These are phyloP conservation scores for Asterionellopsis glacialis DNA, from an alignment of 108 stramenopile species.

Conservation along the genomic window DNA sequence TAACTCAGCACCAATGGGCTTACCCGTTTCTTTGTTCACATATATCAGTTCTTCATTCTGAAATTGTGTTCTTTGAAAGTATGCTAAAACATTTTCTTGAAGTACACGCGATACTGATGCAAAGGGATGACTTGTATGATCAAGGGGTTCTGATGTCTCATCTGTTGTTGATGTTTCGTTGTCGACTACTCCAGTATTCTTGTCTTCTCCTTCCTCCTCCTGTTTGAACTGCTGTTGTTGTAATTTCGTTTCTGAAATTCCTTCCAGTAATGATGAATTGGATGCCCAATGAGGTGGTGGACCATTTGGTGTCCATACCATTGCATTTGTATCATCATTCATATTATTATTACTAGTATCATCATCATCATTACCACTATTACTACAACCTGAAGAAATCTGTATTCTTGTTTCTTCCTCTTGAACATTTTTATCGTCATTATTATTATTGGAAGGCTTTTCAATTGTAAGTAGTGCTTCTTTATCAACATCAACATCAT, in stretches of 20 bases:
- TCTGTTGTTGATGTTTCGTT: background rate
- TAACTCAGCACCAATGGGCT: too few relatives aligned
- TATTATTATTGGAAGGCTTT: too few relatives aligned
- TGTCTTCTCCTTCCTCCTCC: conserved; percentile 1
- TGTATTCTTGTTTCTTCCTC: background rate
- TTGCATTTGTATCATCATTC: background rate
- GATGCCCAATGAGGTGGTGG: conserved; percentile 34
- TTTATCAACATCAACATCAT: too few relatives aligned
- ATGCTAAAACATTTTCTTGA: conserved; percentile 44
- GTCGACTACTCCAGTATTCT: background rate
- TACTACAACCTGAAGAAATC: background rate
- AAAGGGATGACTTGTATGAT: conserved; percentile 36
- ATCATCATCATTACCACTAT: background rate
- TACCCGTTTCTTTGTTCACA: background rate
- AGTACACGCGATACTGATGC: conserved; percentile 36
- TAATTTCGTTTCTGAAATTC: conserved; percentile 1
- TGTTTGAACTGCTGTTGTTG: background rate
- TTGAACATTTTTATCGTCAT: background rate
- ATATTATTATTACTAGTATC: too few relatives aligned
- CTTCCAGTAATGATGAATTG: conserved; percentile 6
- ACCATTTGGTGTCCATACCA: conserved; percentile 26
- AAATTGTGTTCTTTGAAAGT: conserved; percentile 9
- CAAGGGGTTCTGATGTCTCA: conserved; percentile 11
- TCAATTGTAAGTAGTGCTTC: too few relatives aligned
- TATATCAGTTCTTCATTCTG: background rate